Base-by-base conservation (phyloP, 441 rosid species). In the Populus tomentosa region DNA sequence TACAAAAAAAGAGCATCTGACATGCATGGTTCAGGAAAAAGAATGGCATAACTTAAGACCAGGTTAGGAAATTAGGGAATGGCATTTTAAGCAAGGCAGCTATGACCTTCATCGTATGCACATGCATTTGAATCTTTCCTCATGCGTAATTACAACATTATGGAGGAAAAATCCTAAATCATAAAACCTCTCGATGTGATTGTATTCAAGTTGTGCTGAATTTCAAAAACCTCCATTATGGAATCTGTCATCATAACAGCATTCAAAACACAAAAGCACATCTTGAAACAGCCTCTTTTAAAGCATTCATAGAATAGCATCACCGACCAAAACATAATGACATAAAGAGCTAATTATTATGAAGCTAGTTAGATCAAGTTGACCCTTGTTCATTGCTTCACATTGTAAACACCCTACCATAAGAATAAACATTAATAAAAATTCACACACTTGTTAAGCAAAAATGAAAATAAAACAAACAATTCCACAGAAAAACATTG, bases 1-100 rank as follows among this genome's bases (percentile, higher is more conserved):
- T 30, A 30, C 38, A 75, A 82, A 85, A 85, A 87, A 77, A 84
- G 75, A 86, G 82, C 86, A 87, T 83, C 84, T 87, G 83, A 85
- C 76, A 80, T 76, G 84, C 84, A 82, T 71, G 84, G 88, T 84
- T 87, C 87, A 83, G 86, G 81, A 83, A 84, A 81, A 87, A 77
- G 82, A 83, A 81, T 75, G 82, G 77, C 70, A 80, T 67, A 82
- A 83, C 88, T 82, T 88, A 85, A 88, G 80, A 77, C 86, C 86
- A 87, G 81, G 87, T 67, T 42, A 66, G 75, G 35, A 77, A 68
- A 71, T 67, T 63, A 75, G 35, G 74, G 74, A 30, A 30, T 36
- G 73, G 78, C 33, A 73, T 30, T 67, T 20, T 53, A 33, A 71
- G 53, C 56, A 28, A 53, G 30, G 67, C 7, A 61, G 74, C 79